Conservation (phyloP, 2,329 filamentous ascomycete genomes). For the Fusarium heterosporum region DNA sequence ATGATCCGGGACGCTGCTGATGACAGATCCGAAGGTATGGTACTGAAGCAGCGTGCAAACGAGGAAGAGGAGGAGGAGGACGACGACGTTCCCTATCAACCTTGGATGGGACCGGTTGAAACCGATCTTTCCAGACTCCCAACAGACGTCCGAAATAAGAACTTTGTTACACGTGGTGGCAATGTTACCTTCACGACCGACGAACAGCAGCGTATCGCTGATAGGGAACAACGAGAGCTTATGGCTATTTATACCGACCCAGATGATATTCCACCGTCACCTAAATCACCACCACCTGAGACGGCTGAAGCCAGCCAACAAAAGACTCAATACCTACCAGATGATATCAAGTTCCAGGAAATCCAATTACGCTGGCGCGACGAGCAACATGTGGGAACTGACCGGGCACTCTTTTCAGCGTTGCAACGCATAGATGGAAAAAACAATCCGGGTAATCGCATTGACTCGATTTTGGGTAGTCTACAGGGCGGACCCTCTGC, state of each 20-base stretch:
- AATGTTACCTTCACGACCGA: slow-evolving; percentile 62
- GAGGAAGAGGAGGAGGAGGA: slow-evolving; percentile 69
- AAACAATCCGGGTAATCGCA: slow-evolving; percentile 51
- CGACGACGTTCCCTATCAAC: slow-evolving; percentile 64
- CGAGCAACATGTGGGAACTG: slow-evolving; percentile 57
- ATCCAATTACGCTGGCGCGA: slow-evolving; percentile 64
- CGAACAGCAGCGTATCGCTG: slow-evolving; percentile 66
- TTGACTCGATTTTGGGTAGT: slow-evolving; percentile 57
- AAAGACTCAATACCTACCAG: slow-evolving; percentile 54
- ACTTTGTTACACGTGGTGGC: slow-evolving; percentile 67
- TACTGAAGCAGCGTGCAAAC: slow-evolving; percentile 66
- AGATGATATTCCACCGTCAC: slow-evolving; percentile 67
- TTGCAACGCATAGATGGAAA: slow-evolving; percentile 57
- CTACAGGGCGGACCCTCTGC: slow-evolving; percentile 44
- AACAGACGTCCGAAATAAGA: slow-evolving; percentile 59
- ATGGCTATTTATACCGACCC: slow-evolving; percentile 69
- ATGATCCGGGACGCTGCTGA: slow-evolving; percentile 79
- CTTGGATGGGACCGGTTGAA: slow-evolving; percentile 62
- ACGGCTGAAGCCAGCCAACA: slow-evolving; percentile 36
- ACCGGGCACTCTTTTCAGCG: slow-evolving; percentile 58
- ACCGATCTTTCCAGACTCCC: slow-evolving; percentile 63
- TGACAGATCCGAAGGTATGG: slow-evolving; percentile 78
- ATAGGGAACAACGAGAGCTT: slow-evolving; percentile 69
- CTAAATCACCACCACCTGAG: slow-evolving; percentile 64
- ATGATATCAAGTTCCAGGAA: slow-evolving; percentile 59